Conservation (phyloP, 176 grass and related monocot genomes). For the Canna indica region DNA sequence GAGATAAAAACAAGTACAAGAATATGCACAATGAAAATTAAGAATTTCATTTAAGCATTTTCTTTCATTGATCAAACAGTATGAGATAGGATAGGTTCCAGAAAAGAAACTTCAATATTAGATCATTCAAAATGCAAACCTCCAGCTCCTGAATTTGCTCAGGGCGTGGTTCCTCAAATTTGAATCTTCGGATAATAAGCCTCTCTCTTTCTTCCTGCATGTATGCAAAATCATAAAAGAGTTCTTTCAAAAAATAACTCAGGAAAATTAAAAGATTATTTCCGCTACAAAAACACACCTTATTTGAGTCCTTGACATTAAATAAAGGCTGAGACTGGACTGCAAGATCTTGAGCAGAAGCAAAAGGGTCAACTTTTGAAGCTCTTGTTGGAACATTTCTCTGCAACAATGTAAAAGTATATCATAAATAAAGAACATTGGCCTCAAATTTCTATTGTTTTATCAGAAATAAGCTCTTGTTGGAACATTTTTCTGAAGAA, state of each 20-base stretch:
- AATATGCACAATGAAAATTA: neutral
- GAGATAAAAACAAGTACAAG: neutral
- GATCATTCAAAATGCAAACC: no score
- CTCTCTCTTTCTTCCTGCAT: constrained; percentile 89
- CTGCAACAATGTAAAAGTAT: constrained; percentile 30
- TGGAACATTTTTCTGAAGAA: no score
- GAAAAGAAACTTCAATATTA: no score
- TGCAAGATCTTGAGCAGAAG: constrained; percentile 58
- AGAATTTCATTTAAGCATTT: no score
- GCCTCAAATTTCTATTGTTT: neutral
- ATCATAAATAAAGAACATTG: constrained; percentile 1
- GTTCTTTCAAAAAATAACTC: neutral
- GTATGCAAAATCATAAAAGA: constrained; percentile 14
- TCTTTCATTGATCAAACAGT: no score
- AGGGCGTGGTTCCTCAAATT: no score
- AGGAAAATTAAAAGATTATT: constrained; percentile 4
- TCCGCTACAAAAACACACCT: constrained; percentile 33
- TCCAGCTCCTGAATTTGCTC: no score
- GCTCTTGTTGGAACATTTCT: constrained; percentile 64
- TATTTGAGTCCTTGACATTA: constrained; percentile 94
- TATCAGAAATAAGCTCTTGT: no score
- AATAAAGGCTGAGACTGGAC: constrained; percentile 76
- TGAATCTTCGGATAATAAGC: constrained; percentile 52
- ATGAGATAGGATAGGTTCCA: no score
- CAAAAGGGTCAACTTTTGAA: constrained; percentile 36